phyloP scores from a whole-genome alignment of 2,329 filamentous ascomycete genomes.

The Ophioceras dolichostomum region DNA sequence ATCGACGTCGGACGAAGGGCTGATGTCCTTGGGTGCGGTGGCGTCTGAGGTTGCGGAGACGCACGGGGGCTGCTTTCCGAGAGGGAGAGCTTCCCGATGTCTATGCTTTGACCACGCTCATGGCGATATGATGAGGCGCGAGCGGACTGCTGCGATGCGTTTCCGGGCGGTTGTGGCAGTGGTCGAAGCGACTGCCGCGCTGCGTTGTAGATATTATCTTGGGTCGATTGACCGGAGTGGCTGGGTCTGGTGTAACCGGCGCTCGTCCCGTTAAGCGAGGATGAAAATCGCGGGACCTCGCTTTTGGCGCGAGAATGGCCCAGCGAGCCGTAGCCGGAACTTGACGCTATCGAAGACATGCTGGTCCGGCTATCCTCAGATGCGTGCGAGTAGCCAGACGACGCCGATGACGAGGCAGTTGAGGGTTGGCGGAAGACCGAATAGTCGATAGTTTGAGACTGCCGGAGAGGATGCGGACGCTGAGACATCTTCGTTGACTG shows the following conservation, averaged over 20 bases:
- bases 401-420: slow-evolving; percentile 58
- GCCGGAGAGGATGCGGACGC: slow-evolving; percentile 44
- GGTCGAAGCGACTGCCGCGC: slow-evolving; percentile 68
- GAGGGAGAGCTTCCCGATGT: slow-evolving; percentile 43
- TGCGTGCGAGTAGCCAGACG: slow-evolving; percentile 51
- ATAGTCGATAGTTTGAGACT: slow-evolving; percentile 39
- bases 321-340: slow-evolving; percentile 31
- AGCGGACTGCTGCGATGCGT: slow-evolving; percentile 21
- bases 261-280: slow-evolving; percentile 23
- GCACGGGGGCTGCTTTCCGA: slow-evolving; percentile 25
- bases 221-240: no score
- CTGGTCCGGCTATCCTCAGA: slow-evolving; percentile 56
- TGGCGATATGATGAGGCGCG: slow-evolving; percentile 13
- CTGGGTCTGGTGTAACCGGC: slow-evolving; percentile 23
- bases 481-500: slow-evolving; percentile 35
- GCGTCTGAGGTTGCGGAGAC: neutral
- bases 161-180: slow-evolving; percentile 51
- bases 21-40: slow-evolving; percentile 26
- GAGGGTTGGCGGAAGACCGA: slow-evolving; percentile 50
- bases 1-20: slow-evolving; percentile 46
- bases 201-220: slow-evolving; percentile 57
- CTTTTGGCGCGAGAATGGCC: slow-evolving; percentile 66
- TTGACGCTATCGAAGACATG: slow-evolving; percentile 60
- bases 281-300: slow-evolving; percentile 47
- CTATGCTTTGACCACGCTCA: slow-evolving; percentile 50